Conservation (phyloP, 176 grass and related monocot genomes). For the Coix lacrymajobi region DNA sequence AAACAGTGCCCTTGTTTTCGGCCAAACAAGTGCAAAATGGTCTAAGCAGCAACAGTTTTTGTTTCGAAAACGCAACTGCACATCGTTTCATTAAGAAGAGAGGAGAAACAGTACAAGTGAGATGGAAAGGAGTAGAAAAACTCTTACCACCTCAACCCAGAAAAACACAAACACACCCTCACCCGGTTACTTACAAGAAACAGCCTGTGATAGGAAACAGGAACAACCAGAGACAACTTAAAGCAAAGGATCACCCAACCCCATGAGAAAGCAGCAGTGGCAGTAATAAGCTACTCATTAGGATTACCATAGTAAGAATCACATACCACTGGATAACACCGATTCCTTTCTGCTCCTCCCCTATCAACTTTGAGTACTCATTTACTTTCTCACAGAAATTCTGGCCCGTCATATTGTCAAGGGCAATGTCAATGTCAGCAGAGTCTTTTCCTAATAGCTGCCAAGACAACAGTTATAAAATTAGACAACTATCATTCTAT, state of each 20-base stretch:
- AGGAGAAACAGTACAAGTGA: too few species aligned
- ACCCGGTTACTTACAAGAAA: neutral
- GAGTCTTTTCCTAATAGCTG: slow-evolving; percentile 96
- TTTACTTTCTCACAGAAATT: slow-evolving; percentile 96
- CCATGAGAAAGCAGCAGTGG: neutral
- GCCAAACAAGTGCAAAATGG: neutral
- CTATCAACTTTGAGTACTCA: slow-evolving; percentile 52
- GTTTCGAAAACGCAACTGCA: neutral
- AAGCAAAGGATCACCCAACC: neutral
- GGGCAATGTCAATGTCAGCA: slow-evolving; percentile 91
- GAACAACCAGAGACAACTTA: neutral
- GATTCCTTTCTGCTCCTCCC: slow-evolving; percentile 76
- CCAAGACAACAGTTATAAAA: neutral
- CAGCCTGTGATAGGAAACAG: neutral
- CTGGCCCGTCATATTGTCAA: slow-evolving; percentile 82
- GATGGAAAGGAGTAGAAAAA: too few species aligned
- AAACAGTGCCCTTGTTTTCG: neutral
- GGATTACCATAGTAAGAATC: slow-evolving; percentile 7
- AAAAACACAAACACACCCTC: neutral
- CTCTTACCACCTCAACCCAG: neutral
- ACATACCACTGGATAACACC: slow-evolving; percentile 93
- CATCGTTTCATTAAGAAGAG: neutral
- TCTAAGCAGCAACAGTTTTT: neutral
- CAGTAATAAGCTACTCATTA: neutral
- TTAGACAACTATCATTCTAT: neutral